A percentile compares a stretch with the other conserved stretches of the same genome.
phyloP scores from a whole-genome alignment of 495 filamentous ascomycete genomes.

The Tirmania nivea region DNA sequence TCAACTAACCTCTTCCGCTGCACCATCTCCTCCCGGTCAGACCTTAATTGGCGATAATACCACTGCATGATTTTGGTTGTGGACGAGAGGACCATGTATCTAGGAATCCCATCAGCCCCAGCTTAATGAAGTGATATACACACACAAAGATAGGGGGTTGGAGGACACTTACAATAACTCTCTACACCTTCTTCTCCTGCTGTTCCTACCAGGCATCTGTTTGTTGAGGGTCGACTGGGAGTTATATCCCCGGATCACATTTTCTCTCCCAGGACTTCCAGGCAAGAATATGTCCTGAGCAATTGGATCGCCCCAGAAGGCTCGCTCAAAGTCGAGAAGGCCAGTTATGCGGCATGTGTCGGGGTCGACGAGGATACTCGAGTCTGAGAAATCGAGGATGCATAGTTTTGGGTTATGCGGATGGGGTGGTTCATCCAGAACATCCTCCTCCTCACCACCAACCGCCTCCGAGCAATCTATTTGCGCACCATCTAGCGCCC shows the following conservation, averaged over 20 bases:
- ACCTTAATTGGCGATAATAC: neutral
- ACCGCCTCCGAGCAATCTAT: neutral
- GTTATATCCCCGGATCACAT: too few species aligned
- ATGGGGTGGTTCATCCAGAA: neutral
- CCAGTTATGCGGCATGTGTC: constrained; percentile 5
- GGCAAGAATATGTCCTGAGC: neutral
- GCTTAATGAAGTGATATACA: too few species aligned
- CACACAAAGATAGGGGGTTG: too few species aligned
- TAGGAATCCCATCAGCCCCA: too few species aligned
- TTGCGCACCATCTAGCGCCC: constrained; percentile 33
- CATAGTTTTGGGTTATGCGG: constrained; percentile 29
- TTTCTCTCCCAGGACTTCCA: too few species aligned
- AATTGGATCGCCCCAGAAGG: constrained; percentile 13
- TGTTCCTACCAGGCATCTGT: too few species aligned
- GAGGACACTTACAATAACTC: too few species aligned
- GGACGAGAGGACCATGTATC: neutral
- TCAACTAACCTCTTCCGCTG: neutral
- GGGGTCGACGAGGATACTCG: constrained; percentile 36
- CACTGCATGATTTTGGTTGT: neutral
- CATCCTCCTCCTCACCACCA: neutral
- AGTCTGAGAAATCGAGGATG: constrained; percentile 33
- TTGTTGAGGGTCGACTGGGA: too few species aligned
- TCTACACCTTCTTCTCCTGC: too few species aligned
- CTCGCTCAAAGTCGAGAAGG: constrained; percentile 15
- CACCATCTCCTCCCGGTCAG: neutral